These are phyloP conservation scores for Nakaseomyces kungkrabaensis DNA, from an alignment of 1,139 yeast species.

Conservation along the genomic window DNA sequence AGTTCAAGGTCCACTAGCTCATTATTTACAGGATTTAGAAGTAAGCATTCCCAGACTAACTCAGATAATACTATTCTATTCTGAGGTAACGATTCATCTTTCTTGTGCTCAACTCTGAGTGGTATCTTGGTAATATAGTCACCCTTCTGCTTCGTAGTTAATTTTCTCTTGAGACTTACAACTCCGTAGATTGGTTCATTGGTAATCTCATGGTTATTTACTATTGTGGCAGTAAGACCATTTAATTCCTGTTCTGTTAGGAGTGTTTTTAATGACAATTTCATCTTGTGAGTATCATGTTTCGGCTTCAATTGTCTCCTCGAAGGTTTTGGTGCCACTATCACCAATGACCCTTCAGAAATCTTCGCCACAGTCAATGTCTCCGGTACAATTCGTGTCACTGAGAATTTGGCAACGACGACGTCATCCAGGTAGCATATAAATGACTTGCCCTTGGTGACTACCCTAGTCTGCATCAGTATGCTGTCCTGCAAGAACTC, in stretches of 20 bases:
- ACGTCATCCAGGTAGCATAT: constrained; percentile 62
- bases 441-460: constrained; percentile 48
- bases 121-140: not conserved
- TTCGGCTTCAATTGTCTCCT: constrained; percentile 25
- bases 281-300: constrained; percentile 4
- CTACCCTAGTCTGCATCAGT: constrained; percentile 73
- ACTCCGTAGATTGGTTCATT: not conserved
- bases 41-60: not conserved
- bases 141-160: not conserved
- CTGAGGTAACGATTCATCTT: not conserved
- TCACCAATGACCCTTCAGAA: constrained; percentile 65
- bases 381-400: constrained; percentile 51
- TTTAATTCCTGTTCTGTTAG: not conserved
- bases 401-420: constrained; percentile 54
- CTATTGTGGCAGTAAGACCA: not conserved
- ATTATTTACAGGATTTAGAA: not conserved
- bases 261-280: not conserved
- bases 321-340: constrained; percentile 69
- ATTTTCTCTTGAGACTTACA: not conserved
- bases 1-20: not conserved
- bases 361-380: constrained; percentile 42
- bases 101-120: not conserved
- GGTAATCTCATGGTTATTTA: not conserved
- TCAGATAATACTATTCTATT: not conserved
- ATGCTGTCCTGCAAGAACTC: constrained; percentile 64